A percentile compares a stretch with the other conserved stretches of the same genome.
Conservation (phyloP, 108 stramenopile species). For the Schizochytrium sp. region DNA sequence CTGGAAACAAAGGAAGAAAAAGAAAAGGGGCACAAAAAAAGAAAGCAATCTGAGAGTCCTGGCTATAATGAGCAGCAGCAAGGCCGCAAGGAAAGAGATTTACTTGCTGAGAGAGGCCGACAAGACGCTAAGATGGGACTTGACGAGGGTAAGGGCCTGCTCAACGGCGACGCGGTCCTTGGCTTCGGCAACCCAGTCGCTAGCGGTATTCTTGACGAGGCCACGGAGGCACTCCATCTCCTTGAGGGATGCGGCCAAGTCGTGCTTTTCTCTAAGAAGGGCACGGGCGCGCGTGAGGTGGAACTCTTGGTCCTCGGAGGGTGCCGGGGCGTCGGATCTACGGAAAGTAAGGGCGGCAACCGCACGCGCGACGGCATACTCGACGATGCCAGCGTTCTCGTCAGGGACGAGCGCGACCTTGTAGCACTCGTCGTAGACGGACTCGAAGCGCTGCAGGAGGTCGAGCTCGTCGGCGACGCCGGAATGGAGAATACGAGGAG, state of each 20-base stretch:
- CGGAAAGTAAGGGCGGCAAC: neutral
- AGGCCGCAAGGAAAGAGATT: neutral
- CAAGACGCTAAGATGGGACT: neutral
- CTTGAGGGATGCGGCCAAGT: neutral
- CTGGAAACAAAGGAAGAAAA: no score
- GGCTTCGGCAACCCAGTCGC: constrained; percentile 3
- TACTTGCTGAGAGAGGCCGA: neutral
- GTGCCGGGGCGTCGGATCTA: neutral
- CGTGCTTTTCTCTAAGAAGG: neutral
- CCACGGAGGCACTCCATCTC: constrained; percentile 3
- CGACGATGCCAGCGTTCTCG: neutral
- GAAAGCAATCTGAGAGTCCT: no score
- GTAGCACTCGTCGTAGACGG: constrained; percentile 2
- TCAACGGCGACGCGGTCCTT: constrained; percentile 10
- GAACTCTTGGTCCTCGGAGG: neutral
- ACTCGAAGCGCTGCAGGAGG: neutral
- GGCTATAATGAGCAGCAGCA: no score
- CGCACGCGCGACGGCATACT: neutral
- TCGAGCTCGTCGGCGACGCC: neutral
- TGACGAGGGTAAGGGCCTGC: neutral
- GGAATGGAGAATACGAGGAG: neutral
- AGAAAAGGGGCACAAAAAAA: no score
- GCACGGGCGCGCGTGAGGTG: neutral
- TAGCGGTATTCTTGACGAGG: constrained; percentile 1
- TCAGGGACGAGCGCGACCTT: constrained; percentile 1